These are phyloP conservation scores for Triglochin maritima DNA, from an alignment of 106 monocot species.

Conservation along the genomic window DNA sequence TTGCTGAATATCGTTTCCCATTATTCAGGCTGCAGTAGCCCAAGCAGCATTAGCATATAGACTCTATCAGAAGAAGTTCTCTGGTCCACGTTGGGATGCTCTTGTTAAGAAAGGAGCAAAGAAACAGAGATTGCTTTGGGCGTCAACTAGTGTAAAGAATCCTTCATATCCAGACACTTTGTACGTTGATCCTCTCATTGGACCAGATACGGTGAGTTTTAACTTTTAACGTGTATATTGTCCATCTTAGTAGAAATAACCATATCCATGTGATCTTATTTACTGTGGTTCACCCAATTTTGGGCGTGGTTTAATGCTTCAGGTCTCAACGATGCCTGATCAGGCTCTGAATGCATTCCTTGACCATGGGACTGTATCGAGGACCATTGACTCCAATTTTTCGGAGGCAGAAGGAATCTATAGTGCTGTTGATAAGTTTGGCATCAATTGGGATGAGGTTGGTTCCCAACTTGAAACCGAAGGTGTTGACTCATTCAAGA, in stretches of 20 bases:
- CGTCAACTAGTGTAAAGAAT: conserved; percentile 93
- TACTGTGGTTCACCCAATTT: not conserved
- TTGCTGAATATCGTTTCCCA: no score
- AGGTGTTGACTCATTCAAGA: conserved; percentile 86
- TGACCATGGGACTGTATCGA: conserved; percentile 63
- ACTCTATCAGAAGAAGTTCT: conserved; percentile 93
- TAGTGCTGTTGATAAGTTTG: conserved; percentile 74
- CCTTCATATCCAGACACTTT: conserved; percentile 79
- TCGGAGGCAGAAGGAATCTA: conserved; percentile 76
- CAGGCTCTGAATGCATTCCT: conserved; percentile 72
- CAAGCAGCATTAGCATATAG: conserved; percentile 76
- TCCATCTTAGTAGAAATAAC: not conserved
- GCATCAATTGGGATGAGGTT: conserved; percentile 67
- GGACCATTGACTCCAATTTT: conserved; percentile 62
- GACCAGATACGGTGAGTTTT: conserved; percentile 71
- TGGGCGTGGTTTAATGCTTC: conserved; percentile 1
- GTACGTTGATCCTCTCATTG: conserved; percentile 80
- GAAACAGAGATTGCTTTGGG: conserved; percentile 90
- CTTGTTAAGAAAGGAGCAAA: conserved; percentile 89
- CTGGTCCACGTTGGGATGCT: conserved; percentile 88
- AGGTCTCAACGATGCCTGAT: conserved; percentile 97
- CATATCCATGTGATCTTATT: not conserved
- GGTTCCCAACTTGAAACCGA: conserved; percentile 57
- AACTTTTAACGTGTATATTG: not conserved
- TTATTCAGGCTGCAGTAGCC: conserved; percentile 78